Evolutionary conservation across 345 rosid species (phyloP), one percentile per base, ranked within the genome.

Genomic region (Murraya koenigii): DNA sequence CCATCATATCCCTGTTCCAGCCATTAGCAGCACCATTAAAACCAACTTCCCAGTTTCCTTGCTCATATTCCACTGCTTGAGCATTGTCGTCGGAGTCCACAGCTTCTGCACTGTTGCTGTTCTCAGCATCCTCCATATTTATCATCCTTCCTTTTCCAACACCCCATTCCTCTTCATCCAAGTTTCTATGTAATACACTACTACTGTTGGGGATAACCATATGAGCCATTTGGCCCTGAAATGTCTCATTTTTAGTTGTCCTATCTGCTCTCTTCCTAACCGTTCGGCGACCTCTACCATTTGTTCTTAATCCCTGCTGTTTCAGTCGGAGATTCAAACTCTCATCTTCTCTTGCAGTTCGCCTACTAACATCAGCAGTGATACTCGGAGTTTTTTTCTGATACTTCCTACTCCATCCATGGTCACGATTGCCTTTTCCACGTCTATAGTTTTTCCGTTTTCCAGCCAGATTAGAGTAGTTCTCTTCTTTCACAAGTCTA

Each of bases 251-350:
- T 30, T 62, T 83, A 35, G 63, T 67, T 76, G 71, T 82, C 84
- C 86, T 90, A 64, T 89, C 98, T 26, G 89, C 85, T 82, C 97
- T 90, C 90, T 83, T 97, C 77, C 99, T 87, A 77, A 89, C 88
- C 0, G 99, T 97, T 44, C 98, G 81, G 10, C 91, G 95, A 58
- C 99, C 98, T 47, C 96, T 91, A 52, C 88, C 84, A 74, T 82
- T 83, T 56, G 84, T 77, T 78, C 82, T 80, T 68, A 79, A 80
- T 22, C 77, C 85, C 81, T 79, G 94, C 76, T 83, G 90, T 80
- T 84, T 82, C n/a, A 75, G 75, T 28, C 80, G 84, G 36, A 65
- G 78, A 68, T 77, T 89, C 41, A 88, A 72, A 80, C 77, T 89
- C 66, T 75, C 88, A 72, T 54, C 63, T 7, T 80, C 85, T 76